Evolutionary conservation across 768 basidiomycete species (phyloP).

Genomic region (Artomyces pyxidatus): DNA sequence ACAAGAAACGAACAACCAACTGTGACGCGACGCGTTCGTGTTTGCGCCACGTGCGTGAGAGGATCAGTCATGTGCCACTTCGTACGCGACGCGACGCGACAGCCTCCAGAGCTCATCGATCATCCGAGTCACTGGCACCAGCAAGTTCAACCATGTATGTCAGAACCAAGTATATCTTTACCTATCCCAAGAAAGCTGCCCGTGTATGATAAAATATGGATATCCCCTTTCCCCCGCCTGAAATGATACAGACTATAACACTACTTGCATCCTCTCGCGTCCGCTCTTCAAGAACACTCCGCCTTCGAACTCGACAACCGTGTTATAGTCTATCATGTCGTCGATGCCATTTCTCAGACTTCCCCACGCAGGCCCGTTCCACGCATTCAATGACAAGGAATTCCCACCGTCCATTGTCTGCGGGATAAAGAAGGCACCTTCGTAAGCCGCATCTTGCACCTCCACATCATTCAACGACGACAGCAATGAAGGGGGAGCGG

Average conservation of each 20-base stretch:
- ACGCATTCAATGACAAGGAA: neutral
- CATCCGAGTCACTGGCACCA: too few relatives aligned
- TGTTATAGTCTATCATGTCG: slow-evolving; percentile 5
- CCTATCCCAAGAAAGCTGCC: too few relatives aligned
- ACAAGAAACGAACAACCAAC: too few relatives aligned
- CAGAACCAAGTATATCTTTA: too few relatives aligned
- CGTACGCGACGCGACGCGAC: too few relatives aligned
- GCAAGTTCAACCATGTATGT: too few relatives aligned
- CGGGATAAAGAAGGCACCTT: slow-evolving; percentile 1
- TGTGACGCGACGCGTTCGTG: too few relatives aligned
- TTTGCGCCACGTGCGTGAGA: too few relatives aligned
- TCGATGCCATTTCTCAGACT: slow-evolving; percentile 2
- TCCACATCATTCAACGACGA: slow-evolving; percentile 6
- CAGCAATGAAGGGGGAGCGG: slow-evolving; percentile 4
- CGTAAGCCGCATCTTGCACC: neutral
- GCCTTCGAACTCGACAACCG: slow-evolving; percentile 2
- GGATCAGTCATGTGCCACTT: too few relatives aligned
- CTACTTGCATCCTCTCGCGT: neutral
- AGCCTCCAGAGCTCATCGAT: too few relatives aligned
- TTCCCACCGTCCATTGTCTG: neutral
- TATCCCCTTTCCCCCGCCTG: too few relatives aligned
- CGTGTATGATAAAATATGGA: too few relatives aligned
- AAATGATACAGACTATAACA: neutral
- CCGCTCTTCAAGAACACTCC: slow-evolving; percentile 1
- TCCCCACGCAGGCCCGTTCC: slow-evolving; percentile 1